These are phyloP conservation scores for Ascochyta viciae-villosae DNA, from an alignment of 2,329 filamentous ascomycete genomes.

Conservation along the genomic window DNA sequence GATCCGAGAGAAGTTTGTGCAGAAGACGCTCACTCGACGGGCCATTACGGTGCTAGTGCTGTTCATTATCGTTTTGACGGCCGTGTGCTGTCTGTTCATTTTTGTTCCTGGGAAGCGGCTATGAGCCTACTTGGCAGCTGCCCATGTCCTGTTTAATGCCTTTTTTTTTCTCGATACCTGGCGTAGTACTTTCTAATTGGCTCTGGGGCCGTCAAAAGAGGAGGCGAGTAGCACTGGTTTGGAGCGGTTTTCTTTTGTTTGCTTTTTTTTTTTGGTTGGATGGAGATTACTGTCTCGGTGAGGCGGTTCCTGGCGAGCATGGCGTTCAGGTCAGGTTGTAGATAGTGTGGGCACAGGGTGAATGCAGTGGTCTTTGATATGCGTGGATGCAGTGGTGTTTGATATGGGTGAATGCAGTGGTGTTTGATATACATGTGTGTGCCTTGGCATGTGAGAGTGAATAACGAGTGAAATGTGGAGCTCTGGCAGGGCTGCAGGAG, in stretches of 20 bases:
- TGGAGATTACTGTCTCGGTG: slow-evolving; percentile 1
- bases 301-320: slow-evolving; percentile 1
- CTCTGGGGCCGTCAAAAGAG: slow-evolving; percentile 4
- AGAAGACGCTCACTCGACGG: slow-evolving; percentile 82
- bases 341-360: slow-evolving; percentile 9
- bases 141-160: slow-evolving; percentile 28
- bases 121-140: slow-evolving; percentile 45
- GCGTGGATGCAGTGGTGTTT: background rate
- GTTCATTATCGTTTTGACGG: slow-evolving; percentile 78
- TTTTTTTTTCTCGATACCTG: slow-evolving; percentile 23
- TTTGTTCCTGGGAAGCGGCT: slow-evolving; percentile 89
- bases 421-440: too few relatives aligned
- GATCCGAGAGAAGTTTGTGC: slow-evolving; percentile 90
- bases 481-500: slow-evolving; percentile 15
- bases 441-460: too few relatives aligned
- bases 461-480: slow-evolving; percentile 6
- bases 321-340: slow-evolving; percentile 10
- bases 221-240: slow-evolving; percentile 3
- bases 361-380: background rate
- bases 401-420: background rate
- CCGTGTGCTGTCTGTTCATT: slow-evolving; percentile 88
- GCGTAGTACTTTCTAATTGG: slow-evolving; percentile 19
- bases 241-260: slow-evolving; percentile 17
- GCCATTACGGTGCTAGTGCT: slow-evolving; percentile 80
- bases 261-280: background rate